phyloP scores from a whole-genome alignment of 2,329 filamentous ascomycete genomes.

The Fusarium coicis region DNA sequence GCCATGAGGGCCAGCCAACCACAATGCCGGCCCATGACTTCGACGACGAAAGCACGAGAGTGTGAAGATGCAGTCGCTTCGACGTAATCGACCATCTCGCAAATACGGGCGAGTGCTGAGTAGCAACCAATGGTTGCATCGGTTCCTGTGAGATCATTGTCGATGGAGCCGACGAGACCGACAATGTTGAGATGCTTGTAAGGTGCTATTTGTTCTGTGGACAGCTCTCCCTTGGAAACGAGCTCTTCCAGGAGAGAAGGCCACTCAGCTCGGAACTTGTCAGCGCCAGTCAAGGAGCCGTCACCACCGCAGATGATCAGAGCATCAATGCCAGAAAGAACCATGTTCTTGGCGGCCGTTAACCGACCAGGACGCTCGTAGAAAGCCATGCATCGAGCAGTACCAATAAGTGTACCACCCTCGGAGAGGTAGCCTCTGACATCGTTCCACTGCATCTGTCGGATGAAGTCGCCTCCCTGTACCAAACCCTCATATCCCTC shows the following conservation, averaged over 20 bases:
- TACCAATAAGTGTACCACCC: slow-evolving; percentile 95
- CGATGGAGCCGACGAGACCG: slow-evolving; percentile 94
- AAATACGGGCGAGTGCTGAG: slow-evolving; percentile 91
- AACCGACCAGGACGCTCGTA: slow-evolving; percentile 87
- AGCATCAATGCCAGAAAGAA: slow-evolving; percentile 91
- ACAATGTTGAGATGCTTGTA: slow-evolving; percentile 95
- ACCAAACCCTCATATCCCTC: slow-evolving; percentile 98
- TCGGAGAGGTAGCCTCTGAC: slow-evolving; percentile 94
- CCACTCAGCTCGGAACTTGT: slow-evolving; percentile 94
- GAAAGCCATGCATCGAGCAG: slow-evolving; percentile 91
- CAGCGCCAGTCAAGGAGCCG: slow-evolving; percentile 93
- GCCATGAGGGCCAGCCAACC: slow-evolving; percentile 98
- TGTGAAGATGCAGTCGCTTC: slow-evolving; percentile 95
- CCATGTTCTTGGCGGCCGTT: slow-evolving; percentile 91
- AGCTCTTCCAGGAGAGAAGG: slow-evolving; percentile 87
- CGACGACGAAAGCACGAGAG: slow-evolving; percentile 95
- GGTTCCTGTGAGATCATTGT: slow-evolving; percentile 97
- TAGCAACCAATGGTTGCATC: slow-evolving; percentile 98
- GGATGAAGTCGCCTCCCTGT: slow-evolving; percentile 87
- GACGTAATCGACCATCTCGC: slow-evolving; percentile 95
- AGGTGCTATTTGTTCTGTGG: slow-evolving; percentile 74
- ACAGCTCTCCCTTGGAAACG: slow-evolving; percentile 77
- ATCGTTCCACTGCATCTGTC: slow-evolving; percentile 89
- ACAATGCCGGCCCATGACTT: slow-evolving; percentile 98
- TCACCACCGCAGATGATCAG: slow-evolving; percentile 97